Base-by-base conservation (phyloP, 192 early-diverging fungal genomes). In the Coemansia sp. region DNA sequence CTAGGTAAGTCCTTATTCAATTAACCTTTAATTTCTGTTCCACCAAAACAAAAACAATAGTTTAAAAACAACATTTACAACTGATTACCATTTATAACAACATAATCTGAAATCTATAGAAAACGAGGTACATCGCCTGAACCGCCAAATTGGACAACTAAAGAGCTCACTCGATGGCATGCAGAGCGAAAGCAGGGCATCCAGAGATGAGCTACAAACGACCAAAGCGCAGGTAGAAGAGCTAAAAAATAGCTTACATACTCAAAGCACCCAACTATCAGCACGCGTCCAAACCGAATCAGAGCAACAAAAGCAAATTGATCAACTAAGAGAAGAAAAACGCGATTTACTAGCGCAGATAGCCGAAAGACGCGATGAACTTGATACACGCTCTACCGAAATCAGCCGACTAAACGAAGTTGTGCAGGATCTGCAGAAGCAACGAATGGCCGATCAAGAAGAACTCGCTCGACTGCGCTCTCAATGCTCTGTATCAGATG, bases 61-160 rank as follows among this genome's bases (percentile, higher is more conserved):
- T 38, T 38, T 10, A 38, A 38, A 38, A 38, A 38, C 36, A 38
- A 38, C 5, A 38, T 45, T 8, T 45, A 8, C 17, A 48, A 48
- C 45, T 48, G 17, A 22, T 52, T n/a, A 18, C 49, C 17, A 25
- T 25, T 25, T n/a, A n/a, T 45, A 38, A 38, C 36, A 38, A 38
- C 5, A 0, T 18, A 31, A 40, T 28, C 12, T 17, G 17, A 16
- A 52, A 56, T 54, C 6, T 48, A 34, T 76, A 73, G 77, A 79
- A 57, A 72, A 68, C 20, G 77, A 79, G 42, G 67, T 79, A 7
- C 77, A 79, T 22, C 67, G 77, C 22, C 64, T 79, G 57, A 79
- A 69, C 65, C 70, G 65, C 50, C 69, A 56, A 57, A 32, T 79
- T 18, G 77, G 77, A 0, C 71, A 79, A 45, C 57, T 74, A 20